Evolutionary conservation across 345 rosid genomes (phyloP), one percentile per base, ranked within the genome.

Genomic region (Nasturtium officinale): DNA sequence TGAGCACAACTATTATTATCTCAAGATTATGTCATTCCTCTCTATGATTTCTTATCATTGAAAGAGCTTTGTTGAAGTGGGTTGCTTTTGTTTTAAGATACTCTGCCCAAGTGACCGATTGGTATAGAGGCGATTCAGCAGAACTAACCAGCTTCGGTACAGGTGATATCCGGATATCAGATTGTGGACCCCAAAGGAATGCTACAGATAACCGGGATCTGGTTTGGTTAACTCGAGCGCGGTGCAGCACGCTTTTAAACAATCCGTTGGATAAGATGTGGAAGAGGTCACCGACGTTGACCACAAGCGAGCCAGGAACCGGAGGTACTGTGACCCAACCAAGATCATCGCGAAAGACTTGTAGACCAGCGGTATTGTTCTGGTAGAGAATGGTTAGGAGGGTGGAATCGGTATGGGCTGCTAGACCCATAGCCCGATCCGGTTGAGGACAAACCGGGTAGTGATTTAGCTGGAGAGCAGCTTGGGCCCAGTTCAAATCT

Each of bases 381-480:
- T 90, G 97, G 75, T 89, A 84, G 8, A 93, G 78, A 60, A 93
- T 78, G 18, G 98, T 93, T 35, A 93, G 7, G 43, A 90, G 75
- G 4, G 87, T 86, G 1, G 93, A 83, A 81, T 93, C 98, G 7
- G 93, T 93, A 79, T 92, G 98, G 1, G 97, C 87, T n/a, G 96
- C 96, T 66, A 93, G 78, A 46, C 98, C 98, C 91, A 87, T 79
- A 40, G 85, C 90, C 29, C 74, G 78, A 45, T 76, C 71, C 0
- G 97, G 98, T 40, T 90, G 76, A 1, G 96, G 98, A 71, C 97
- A 93, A 15, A 74, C 65, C 9, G 98, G 98, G 76, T 90, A 93
- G 8, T 87, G 87, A 81, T 93, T 93, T 35, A 93, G 88, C 70
- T 93, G 98, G 17, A 90, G 67, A 45, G 82, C 82, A 40, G 78